Conservation (phyloP, 2,329 filamentous ascomycete genomes). For the Colletotrichum gloeosporioides region DNA sequence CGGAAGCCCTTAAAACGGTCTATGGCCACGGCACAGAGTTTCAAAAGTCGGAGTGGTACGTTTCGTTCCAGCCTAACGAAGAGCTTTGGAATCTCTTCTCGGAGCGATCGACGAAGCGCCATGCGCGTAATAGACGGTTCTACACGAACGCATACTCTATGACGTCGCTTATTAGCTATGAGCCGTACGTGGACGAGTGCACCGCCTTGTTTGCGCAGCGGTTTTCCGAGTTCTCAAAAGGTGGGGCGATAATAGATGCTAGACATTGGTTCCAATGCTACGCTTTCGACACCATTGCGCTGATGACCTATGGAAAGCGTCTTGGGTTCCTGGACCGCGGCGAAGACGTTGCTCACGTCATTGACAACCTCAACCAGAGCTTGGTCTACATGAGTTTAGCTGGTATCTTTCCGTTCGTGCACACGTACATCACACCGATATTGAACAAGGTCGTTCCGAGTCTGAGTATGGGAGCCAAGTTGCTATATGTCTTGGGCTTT, state of each 20-base stretch:
- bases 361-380: constrained; percentile 39
- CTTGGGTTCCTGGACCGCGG: constrained; percentile 53
- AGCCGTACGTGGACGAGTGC: constrained; percentile 53
- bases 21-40: constrained; percentile 36
- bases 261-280: constrained; percentile 50
- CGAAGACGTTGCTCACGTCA: constrained; percentile 47
- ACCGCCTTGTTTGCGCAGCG: constrained; percentile 42
- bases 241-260: constrained; percentile 39
- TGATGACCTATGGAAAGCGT: constrained; percentile 45
- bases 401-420: constrained; percentile 45
- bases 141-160: constrained; percentile 53
- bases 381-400: constrained; percentile 41
- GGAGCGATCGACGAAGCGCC: constrained; percentile 38
- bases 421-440: constrained; percentile 35
- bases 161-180: constrained; percentile 52
- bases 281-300: constrained; percentile 57
- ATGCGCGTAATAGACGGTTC: constrained; percentile 41
- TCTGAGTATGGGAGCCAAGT: not conserved
- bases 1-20: constrained; percentile 41
- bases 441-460: constrained; percentile 32
- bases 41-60: constrained; percentile 38
- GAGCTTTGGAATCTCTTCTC: constrained; percentile 33
- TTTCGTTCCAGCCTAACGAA: constrained; percentile 25
- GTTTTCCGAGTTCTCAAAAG: constrained; percentile 40
- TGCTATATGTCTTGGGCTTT: constrained; percentile 27